Percentiles rank a stretch among this genome's conserved stretches.
Evolutionary conservation across 2,329 filamentous ascomycete species (phyloP).

Genomic region (Talaromyces amestolkiae): DNA sequence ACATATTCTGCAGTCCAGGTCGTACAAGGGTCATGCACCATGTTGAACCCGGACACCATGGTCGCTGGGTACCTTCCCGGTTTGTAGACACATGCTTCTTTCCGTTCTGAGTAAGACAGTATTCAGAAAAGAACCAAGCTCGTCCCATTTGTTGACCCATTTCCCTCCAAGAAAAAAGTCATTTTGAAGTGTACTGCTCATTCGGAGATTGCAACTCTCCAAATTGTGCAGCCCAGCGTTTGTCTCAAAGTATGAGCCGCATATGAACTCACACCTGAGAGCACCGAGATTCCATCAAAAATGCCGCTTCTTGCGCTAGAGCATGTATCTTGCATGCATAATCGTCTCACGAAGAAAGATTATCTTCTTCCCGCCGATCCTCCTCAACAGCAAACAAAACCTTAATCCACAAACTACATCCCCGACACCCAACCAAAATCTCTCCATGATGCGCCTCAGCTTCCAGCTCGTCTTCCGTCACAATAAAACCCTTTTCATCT

Average conservation of each 20-base stretch:
- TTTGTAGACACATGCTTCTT: neutral
- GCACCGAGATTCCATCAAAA: neutral
- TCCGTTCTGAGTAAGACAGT: neutral
- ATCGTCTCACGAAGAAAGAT: neutral
- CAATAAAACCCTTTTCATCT: slow-evolving; percentile 54
- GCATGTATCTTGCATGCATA: no score
- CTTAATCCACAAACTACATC: slow-evolving; percentile 63
- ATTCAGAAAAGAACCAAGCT: neutral
- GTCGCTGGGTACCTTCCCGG: neutral
- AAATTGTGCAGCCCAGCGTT: neutral
- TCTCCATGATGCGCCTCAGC: slow-evolving; percentile 53
- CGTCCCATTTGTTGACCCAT: neutral
- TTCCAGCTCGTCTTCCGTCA: slow-evolving; percentile 55
- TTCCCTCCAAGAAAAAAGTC: no score
- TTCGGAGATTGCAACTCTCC: neutral
- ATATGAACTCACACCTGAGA: neutral
- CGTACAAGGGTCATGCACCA: neutral
- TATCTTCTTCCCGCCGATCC: slow-evolving; percentile 1
- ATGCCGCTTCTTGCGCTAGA: neutral
- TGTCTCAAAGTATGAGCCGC: neutral
- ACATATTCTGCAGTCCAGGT: neutral
- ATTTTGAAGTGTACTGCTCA: neutral
- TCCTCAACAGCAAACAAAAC: slow-evolving; percentile 56
- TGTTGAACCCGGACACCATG: neutral
- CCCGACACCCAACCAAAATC: slow-evolving; percentile 59